Conservation (phyloP, 768 basidiomycete species). For the Lactifluus subvellereus region DNA sequence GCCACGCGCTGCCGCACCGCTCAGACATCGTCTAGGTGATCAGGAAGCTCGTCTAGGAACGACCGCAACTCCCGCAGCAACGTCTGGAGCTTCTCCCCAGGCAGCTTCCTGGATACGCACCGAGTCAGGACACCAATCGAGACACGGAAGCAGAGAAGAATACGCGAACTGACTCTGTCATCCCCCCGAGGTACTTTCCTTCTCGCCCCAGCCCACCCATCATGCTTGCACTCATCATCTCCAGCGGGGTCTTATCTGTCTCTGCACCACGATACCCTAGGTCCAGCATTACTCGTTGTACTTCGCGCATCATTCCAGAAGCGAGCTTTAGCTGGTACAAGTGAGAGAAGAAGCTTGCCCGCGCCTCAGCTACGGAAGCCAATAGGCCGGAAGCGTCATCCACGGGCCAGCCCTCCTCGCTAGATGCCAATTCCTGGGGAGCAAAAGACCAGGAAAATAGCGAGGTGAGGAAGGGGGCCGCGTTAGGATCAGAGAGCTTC, state of each 20-base stretch:
- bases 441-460: slow-evolving; percentile 22
- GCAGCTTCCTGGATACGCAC: no score
- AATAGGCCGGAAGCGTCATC: slow-evolving; percentile 32
- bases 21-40: not conserved
- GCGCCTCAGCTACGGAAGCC: slow-evolving; percentile 35
- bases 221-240: slow-evolving; percentile 43
- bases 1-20: not conserved
- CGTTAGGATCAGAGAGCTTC: slow-evolving; percentile 25
- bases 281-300: slow-evolving; percentile 41
- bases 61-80: slow-evolving; percentile 40
- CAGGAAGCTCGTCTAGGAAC: slow-evolving; percentile 34
- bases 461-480: slow-evolving; percentile 33
- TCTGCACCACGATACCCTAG: slow-evolving; percentile 37
- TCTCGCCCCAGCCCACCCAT: slow-evolving; percentile 41
- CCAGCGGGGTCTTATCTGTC: slow-evolving; percentile 26
- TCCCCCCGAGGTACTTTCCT: slow-evolving; percentile 41
- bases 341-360: slow-evolving; percentile 32
- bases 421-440: slow-evolving; percentile 13
- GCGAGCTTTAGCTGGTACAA: slow-evolving; percentile 40
- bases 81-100: slow-evolving; percentile 30
- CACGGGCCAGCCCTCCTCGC: slow-evolving; percentile 27
- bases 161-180: slow-evolving; percentile 41
- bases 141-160: no score
- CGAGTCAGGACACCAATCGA: no score
- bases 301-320: slow-evolving; percentile 40